Conservation (phyloP, 352 stramenopile species). For the Phytophthora cajani region DNA sequence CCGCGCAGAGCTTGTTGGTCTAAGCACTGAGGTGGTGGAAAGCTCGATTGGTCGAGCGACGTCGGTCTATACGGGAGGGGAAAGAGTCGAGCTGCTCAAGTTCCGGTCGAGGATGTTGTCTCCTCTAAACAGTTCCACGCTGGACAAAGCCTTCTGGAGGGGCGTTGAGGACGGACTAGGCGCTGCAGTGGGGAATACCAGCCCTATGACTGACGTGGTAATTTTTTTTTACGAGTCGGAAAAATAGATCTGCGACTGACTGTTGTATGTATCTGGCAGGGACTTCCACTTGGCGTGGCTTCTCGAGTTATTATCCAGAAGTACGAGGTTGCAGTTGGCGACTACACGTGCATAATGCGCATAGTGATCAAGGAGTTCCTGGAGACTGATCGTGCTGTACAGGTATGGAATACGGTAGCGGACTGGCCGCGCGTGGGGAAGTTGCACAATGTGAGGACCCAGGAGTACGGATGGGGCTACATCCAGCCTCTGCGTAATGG, state of each 20-base stretch:
- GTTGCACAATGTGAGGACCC: conserved; percentile 1
- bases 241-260: too few relatives aligned
- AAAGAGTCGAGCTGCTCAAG: not conserved
- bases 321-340: conserved; percentile 2
- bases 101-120: not conserved
- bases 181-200: not conserved
- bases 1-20: not conserved
- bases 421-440: conserved; percentile 6
- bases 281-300: not conserved
- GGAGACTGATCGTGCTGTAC: conserved; percentile 4
- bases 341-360: not conserved
- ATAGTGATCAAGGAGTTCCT: conserved; percentile 11
- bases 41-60: not conserved
- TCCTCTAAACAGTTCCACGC: not conserved
- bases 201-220: not conserved
- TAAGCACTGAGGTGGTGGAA: not conserved
- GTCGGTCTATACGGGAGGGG: not conserved
- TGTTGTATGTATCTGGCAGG: conserved; percentile 1
- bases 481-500: not conserved
- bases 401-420: conserved; percentile 11
- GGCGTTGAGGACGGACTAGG: not conserved
- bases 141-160: conserved; percentile 1
- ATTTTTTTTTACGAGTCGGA: not conserved
- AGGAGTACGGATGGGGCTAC: conserved; percentile 10
- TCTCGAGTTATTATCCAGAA: conserved; percentile 5